Evolutionary conservation across 148 eudicot genomes (phyloP), one percentile per base, ranked within the genome.

Genomic region (Vaccinium corymbosum): DNA sequence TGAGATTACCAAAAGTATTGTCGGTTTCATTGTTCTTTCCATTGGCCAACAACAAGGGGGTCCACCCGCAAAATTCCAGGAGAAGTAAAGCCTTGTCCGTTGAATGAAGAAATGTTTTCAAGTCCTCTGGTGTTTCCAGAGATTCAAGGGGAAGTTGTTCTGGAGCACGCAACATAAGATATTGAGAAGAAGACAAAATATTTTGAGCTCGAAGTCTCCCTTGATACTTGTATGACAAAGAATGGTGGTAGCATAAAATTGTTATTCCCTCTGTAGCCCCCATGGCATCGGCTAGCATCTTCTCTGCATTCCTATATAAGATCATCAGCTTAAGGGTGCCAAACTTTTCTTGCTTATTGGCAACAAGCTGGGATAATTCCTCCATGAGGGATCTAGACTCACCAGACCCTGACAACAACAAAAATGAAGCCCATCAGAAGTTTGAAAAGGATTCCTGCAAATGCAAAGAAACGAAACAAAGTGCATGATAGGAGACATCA

Each of bases 61-160:
- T 88, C 98, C 98, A 95, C 64, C 97, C 98, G 83, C 98, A 95
- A 87, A 93, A 85, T 83, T 95, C 98, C 16, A 90, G 52, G 76
- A 95, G 95, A 82, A 94, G 85, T 59, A 95, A 80, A 81, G 93
- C 92, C 90, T 91, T 95, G 88, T 94, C 98, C 83, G 98, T 90
- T 87, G 98, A 94, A 80, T 88, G 86, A 84, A 93, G 88, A 86
- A 95, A 95, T 57, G 61, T 76, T 75, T 88, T 84, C 87, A 95
- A 84, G 74, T 91, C 95, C 87, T 91, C 91, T 6, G 87, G 86
- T 0, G 89, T 89, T 76, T 85, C 83, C 79, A 95, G 84, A 89
- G 46, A 85, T 85, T 84, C 87, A 55, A 95, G 90, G 79, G 98
- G 98, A 78, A 92, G 86, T 35, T 89, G 91, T 53, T 90, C 89